Evolutionary conservation across 345 rosid species (phyloP).

Genomic region (Trapa bicornis): DNA sequence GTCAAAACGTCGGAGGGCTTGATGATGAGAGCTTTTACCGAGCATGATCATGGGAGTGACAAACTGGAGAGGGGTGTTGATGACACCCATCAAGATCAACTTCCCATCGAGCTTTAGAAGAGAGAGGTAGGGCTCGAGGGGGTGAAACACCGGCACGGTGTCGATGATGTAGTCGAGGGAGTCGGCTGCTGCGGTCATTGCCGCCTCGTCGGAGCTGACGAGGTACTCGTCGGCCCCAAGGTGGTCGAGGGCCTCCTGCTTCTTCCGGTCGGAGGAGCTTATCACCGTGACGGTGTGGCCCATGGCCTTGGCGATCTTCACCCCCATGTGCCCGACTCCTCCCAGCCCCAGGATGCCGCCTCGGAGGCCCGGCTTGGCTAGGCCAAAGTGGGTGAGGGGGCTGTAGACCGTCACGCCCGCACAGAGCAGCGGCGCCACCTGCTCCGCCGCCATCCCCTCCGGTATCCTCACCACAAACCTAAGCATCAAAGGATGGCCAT

Average conservation of each 20-base stretch:
- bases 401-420: constrained; percentile 90
- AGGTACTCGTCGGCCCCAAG: constrained; percentile 81
- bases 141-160: constrained; percentile 74
- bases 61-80: constrained; percentile 63
- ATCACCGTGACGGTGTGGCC: constrained; percentile 91
- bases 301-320: constrained; percentile 88
- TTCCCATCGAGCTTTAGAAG: constrained; percentile 73
- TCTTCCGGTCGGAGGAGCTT: constrained; percentile 87
- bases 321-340: constrained; percentile 98
- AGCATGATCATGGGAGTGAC: constrained; percentile 66
- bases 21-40: constrained; percentile 26
- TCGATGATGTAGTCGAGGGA: constrained; percentile 81
- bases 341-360: constrained; percentile 90
- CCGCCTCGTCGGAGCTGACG: constrained; percentile 49
- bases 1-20: background rate
- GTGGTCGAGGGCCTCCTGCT: constrained; percentile 66
- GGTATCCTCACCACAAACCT: constrained; percentile 86
- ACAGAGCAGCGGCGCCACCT: constrained; percentile 75
- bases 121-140: constrained; percentile 72
- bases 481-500: background rate
- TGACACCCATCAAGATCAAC: constrained; percentile 71
- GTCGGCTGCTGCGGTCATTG: constrained; percentile 54
- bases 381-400: constrained; percentile 70
- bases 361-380: constrained; percentile 47
- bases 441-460: constrained; percentile 73